Evolutionary conservation across 441 rosid species (phyloP).

Genomic region (Brassica balearica): DNA sequence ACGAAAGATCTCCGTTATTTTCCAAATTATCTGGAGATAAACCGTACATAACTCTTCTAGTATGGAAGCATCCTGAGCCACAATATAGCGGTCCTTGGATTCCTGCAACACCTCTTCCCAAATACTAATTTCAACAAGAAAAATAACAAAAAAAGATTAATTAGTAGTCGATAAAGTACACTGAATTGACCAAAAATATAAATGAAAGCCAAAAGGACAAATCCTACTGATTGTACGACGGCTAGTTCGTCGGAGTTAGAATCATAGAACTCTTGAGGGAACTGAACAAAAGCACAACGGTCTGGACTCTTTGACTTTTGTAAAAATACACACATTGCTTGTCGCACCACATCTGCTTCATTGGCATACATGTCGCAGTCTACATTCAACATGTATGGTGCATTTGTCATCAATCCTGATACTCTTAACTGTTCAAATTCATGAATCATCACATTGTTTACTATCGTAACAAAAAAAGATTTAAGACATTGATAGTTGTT

Average conservation of each 20-base stretch:
- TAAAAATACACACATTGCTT: neutral
- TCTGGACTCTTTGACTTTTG: neutral
- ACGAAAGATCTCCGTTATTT: neutral
- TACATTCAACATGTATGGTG: neutral
- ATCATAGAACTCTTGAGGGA: neutral
- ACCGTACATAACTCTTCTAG: neutral
- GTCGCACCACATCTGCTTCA: neutral
- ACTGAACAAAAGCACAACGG: neutral
- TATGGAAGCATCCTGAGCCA: conserved; percentile 1
- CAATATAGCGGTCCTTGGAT: neutral
- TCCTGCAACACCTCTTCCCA: neutral
- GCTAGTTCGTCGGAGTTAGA: neutral
- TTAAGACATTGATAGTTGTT: neutral
- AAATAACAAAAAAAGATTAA: neutral
- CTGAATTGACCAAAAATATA: neutral
- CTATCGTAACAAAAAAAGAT: neutral
- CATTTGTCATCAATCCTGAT: neutral
- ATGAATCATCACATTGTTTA: neutral
- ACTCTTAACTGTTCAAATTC: neutral
- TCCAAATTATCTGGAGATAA: neutral
- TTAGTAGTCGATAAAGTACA: neutral
- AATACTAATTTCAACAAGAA: neutral
- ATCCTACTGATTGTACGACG: neutral
- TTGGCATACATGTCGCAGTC: neutral
- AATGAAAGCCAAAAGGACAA: neutral